Conservation (phyloP, 257 asterid species). For the Rubia yunnanensis region DNA sequence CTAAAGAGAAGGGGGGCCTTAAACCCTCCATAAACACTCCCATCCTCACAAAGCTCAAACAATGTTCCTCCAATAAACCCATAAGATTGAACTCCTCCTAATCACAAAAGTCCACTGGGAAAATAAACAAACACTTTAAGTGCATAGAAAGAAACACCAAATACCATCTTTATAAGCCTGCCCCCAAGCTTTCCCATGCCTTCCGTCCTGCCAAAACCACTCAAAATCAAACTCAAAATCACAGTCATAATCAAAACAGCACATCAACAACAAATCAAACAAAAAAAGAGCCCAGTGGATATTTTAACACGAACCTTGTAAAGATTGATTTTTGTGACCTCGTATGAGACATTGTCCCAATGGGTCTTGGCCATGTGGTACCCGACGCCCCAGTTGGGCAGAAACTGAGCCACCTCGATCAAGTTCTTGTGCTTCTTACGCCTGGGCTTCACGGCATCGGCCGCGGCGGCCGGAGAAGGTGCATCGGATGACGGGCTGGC, state of each 20-base stretch:
- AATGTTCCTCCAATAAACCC: neutral
- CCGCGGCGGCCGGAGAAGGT: slow-evolving; percentile 19
- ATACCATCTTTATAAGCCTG: slow-evolving; percentile 72
- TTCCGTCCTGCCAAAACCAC: slow-evolving; percentile 64
- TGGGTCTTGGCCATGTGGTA: slow-evolving; percentile 91
- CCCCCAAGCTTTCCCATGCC: slow-evolving; percentile 99
- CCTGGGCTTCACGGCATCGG: slow-evolving; percentile 35
- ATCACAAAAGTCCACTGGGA: neutral
- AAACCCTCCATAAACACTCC: no score
- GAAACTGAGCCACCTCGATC: slow-evolving; percentile 87
- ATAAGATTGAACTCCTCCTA: no score
- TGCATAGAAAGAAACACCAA: neutral
- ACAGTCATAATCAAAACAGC: neutral
- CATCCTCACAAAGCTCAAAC: no score
- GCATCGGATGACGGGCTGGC: slow-evolving; percentile 18
- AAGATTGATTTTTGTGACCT: slow-evolving; percentile 89
- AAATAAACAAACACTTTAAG: neutral
- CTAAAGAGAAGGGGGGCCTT: no score
- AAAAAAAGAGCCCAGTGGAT: neutral
- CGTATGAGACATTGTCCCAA: slow-evolving; percentile 68
- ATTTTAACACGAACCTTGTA: slow-evolving; percentile 42
- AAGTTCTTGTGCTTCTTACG: slow-evolving; percentile 86
- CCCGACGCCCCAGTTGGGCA: slow-evolving; percentile 94
- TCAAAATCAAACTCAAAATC: neutral
- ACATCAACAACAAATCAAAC: neutral